Conservation (phyloP, 768 basidiomycete genomes). For the Naganishia randhawae region DNA sequence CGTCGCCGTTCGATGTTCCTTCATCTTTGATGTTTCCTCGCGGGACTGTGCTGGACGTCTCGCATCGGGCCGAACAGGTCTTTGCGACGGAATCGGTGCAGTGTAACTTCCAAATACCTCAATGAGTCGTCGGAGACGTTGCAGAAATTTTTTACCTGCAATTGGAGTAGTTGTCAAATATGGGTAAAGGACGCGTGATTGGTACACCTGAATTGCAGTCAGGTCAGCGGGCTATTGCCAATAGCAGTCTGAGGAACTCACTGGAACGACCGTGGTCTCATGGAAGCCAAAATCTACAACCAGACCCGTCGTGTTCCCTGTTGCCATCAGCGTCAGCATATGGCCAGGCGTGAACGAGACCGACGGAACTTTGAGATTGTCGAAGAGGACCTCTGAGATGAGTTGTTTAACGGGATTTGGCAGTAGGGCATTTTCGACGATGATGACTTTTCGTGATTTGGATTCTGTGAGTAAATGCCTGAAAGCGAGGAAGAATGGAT, state of each 20-base stretch:
- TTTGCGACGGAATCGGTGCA: slow-evolving; percentile 51
- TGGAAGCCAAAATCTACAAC: slow-evolving; percentile 90
- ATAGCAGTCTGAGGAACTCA: slow-evolving; percentile 51
- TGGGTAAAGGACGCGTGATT: slow-evolving; percentile 21
- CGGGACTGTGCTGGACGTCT: neutral
- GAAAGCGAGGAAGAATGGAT: neutral
- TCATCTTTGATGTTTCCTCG: neutral
- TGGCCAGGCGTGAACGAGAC: slow-evolving; percentile 89
- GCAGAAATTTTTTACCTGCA: slow-evolving; percentile 75
- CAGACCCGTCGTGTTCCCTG: slow-evolving; percentile 85
- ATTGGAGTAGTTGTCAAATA: slow-evolving; percentile 64
- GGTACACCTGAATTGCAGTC: slow-evolving; percentile 14
- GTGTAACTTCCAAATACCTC: slow-evolving; percentile 77
- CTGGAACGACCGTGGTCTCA: slow-evolving; percentile 82
- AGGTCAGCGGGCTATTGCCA: neutral
- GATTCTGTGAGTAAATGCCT: slow-evolving; percentile 92
- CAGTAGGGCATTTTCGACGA: slow-evolving; percentile 83
- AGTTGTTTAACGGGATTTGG: slow-evolving; percentile 83
- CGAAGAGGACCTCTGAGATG: slow-evolving; percentile 79
- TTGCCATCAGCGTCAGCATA: slow-evolving; percentile 75
- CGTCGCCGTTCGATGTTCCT: neutral
- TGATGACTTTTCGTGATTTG: slow-evolving; percentile 87
- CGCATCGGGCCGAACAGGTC: slow-evolving; percentile 6
- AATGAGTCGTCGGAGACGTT: slow-evolving; percentile 74
- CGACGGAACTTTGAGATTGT: slow-evolving; percentile 72